Conservation (phyloP, 345 rosid genomes). For the Kandelia obovata region DNA sequence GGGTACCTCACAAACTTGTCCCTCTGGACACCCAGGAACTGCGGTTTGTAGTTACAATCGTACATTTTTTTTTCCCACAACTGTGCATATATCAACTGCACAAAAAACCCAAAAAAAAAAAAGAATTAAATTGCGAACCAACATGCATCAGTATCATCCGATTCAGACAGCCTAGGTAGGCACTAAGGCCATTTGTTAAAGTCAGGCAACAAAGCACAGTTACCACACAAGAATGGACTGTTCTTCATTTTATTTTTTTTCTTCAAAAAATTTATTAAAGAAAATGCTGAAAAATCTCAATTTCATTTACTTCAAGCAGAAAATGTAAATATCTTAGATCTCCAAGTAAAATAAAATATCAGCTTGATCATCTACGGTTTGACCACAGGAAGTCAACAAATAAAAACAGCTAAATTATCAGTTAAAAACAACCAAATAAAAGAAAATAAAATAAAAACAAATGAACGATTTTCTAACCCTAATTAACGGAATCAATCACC, state of each 20-base stretch:
- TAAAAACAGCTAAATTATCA: too few species aligned
- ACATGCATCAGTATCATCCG: too few species aligned
- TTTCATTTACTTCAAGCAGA: not conserved
- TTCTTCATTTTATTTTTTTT: too few species aligned
- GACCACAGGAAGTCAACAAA: not conserved
- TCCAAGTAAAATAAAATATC: not conserved
- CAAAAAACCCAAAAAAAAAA: constrained; percentile 2
- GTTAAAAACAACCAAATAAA: too few species aligned
- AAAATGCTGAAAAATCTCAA: not conserved
- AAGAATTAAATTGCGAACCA: not conserved
- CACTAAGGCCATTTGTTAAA: too few species aligned
- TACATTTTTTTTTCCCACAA: constrained; percentile 57
- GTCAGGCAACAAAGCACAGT: not conserved
- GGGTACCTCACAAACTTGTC: constrained; percentile 87
- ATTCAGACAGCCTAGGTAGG: too few species aligned
- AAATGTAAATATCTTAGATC: not conserved
- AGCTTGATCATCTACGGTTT: not conserved
- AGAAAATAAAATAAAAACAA: too few species aligned
- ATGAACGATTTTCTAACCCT: too few species aligned
- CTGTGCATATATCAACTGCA: constrained; percentile 41
- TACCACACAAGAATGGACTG: too few species aligned
- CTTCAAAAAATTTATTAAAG: not conserved
- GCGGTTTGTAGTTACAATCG: constrained; percentile 61
- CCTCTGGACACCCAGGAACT: constrained; percentile 59
- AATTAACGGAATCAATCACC: too few species aligned